Evolutionary conservation across 164 flowering plant species (phyloP).

Genomic region (Stephania cephalantha): DNA sequence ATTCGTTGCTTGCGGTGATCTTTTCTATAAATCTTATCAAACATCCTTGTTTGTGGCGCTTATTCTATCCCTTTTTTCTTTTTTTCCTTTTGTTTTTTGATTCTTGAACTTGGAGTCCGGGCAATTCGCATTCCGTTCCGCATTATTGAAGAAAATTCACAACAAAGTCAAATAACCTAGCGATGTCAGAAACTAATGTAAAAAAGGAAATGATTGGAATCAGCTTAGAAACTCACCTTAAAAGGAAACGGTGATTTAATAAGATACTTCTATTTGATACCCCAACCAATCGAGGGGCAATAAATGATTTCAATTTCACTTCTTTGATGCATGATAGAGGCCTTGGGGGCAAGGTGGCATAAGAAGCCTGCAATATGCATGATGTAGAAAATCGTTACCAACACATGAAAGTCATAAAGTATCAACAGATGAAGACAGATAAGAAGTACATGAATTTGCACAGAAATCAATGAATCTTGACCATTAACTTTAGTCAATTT

Average conservation of each 20-base stretch:
- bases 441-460: neutral
- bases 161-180: neutral
- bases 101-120: too few relatives aligned
- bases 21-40: too few relatives aligned
- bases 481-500: neutral
- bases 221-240: slow-evolving; percentile 24
- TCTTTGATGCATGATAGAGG: slow-evolving; percentile 27
- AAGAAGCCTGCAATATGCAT: slow-evolving; percentile 31
- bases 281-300: slow-evolving; percentile 23
- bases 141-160: neutral
- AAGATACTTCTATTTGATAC: slow-evolving; percentile 18
- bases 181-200: neutral
- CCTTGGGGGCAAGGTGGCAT: slow-evolving; percentile 26
- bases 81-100: too few relatives aligned
- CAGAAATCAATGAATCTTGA: neutral
- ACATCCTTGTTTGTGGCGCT: too few relatives aligned
- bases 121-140: too few relatives aligned
- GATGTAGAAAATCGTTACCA: neutral
- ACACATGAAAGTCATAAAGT: neutral
- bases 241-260: slow-evolving; percentile 17
- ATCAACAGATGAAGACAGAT: too few relatives aligned
- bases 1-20: too few relatives aligned
- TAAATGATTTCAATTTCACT: slow-evolving; percentile 24
- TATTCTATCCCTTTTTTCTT: too few relatives aligned
- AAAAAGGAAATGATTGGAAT: neutral